Percentiles rank a stretch among this genome's conserved stretches.
These are phyloP conservation scores for Penicillium hesseltinei DNA, from an alignment of 2,329 filamentous ascomycete species.

Conservation along the genomic window DNA sequence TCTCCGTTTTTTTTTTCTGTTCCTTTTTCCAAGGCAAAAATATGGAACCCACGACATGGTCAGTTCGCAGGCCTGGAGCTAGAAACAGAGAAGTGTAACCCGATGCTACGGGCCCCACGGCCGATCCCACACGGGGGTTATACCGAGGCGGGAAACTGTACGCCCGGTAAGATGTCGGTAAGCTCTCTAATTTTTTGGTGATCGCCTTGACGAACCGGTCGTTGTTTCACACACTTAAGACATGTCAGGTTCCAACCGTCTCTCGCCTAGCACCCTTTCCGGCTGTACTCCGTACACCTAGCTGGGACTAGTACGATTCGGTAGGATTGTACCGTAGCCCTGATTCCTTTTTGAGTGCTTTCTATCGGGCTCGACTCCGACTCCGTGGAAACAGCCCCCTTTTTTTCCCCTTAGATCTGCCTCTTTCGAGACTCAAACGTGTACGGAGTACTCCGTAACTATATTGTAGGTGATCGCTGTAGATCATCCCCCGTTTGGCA, in stretches of 20 bases:
- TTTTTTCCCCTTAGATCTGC: neutral
- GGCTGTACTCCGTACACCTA: neutral
- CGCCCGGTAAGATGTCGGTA: constrained; percentile 4
- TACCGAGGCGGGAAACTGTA: constrained; percentile 12
- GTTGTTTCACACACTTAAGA: constrained; percentile 19
- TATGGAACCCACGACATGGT: neutral
- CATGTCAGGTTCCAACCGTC: constrained; percentile 2
- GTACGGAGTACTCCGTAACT: neutral
- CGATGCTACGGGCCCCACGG: constrained; percentile 9
- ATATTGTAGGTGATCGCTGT: constrained; percentile 6
- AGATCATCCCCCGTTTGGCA: constrained; percentile 13
- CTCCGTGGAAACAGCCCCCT: constrained; percentile 1
- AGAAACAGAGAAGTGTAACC: neutral
- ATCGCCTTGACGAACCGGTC: constrained; percentile 16
- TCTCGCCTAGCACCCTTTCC: neutral
- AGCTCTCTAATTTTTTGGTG: neutral
- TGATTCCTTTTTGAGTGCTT: neutral
- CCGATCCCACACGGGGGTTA: constrained; percentile 23
- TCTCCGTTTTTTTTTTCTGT: neutral
- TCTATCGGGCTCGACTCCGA: neutral
- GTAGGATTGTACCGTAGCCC: neutral
- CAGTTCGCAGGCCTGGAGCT: neutral
- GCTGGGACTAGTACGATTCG: neutral
- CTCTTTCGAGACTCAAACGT: neutral
- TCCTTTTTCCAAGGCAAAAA: neutral